These are phyloP conservation scores for Ogataea ganodermae DNA, from an alignment of 805 yeast genomes.

Conservation along the genomic window DNA sequence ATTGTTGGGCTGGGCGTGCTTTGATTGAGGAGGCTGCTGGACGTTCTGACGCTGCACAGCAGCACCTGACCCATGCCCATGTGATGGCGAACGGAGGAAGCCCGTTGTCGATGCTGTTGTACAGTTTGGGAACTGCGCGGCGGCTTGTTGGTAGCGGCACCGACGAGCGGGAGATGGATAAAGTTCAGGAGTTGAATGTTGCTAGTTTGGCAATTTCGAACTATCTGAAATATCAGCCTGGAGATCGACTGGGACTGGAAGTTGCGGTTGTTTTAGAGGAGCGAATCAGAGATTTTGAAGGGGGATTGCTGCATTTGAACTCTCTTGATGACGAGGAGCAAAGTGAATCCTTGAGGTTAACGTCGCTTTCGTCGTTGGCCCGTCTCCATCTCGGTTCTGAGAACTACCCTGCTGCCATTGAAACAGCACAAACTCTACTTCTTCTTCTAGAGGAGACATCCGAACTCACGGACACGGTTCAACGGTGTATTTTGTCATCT, in stretches of 20 bases:
- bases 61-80: slow-evolving; percentile 75
- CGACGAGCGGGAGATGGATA: slow-evolving; percentile 55
- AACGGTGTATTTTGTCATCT: slow-evolving; percentile 51
- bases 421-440: slow-evolving; percentile 56
- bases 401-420: slow-evolving; percentile 59
- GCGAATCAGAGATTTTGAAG: slow-evolving; percentile 61
- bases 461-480: slow-evolving; percentile 34
- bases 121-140: slow-evolving; percentile 60
- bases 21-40: slow-evolving; percentile 55
- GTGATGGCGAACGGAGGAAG: slow-evolving; percentile 74
- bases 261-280: slow-evolving; percentile 63
- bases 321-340: too few species aligned
- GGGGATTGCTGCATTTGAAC: slow-evolving; percentile 53
- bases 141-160: slow-evolving; percentile 41
- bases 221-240: slow-evolving; percentile 62
- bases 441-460: slow-evolving; percentile 48
- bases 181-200: slow-evolving; percentile 64
- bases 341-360: too few species aligned
- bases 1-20: slow-evolving; percentile 89
- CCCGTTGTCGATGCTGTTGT: slow-evolving; percentile 68
- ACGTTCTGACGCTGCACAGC: slow-evolving; percentile 49
- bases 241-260: slow-evolving; percentile 57
- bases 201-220: slow-evolving; percentile 68
- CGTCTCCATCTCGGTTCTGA: slow-evolving; percentile 66
- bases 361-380: slow-evolving; percentile 74